These are phyloP conservation scores for Pyricularia sp. DNA, from an alignment of 2,329 filamentous ascomycete genomes.

Conservation along the genomic window DNA sequence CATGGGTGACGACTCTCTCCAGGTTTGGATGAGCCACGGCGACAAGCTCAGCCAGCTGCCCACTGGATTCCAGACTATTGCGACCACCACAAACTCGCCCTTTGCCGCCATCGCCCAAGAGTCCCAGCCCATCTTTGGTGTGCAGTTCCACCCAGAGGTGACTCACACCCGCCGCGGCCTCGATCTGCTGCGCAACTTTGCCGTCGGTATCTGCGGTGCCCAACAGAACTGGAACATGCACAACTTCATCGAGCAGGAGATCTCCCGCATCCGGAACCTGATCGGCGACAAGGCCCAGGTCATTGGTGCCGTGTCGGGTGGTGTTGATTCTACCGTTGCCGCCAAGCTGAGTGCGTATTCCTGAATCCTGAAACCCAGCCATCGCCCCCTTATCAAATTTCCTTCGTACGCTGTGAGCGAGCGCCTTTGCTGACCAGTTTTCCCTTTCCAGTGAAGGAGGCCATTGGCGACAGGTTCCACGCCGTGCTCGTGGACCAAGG, in stretches of 20 bases:
- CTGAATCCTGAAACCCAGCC: not conserved
- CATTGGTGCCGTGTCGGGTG: constrained; percentile 47
- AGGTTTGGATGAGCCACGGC: constrained; percentile 80
- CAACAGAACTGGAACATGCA: constrained; percentile 75
- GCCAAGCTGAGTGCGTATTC: constrained; percentile 52
- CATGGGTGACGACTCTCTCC: constrained; percentile 53
- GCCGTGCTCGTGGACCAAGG: constrained; percentile 71
- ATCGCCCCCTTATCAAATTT: not conserved
- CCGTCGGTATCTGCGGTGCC: constrained; percentile 70
- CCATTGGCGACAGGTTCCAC: constrained; percentile 71
- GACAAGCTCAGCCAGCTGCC: constrained; percentile 41
- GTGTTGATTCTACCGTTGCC: constrained; percentile 84
- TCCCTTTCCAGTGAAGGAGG: constrained; percentile 35
- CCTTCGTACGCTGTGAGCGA: constrained; percentile 21
- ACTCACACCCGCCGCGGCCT: constrained; percentile 62
- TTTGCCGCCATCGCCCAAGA: constrained; percentile 71
- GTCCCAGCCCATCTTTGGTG: constrained; percentile 58
- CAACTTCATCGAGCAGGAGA: constrained; percentile 73
- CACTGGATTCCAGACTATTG: constrained; percentile 60
- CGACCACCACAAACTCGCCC: constrained; percentile 63
- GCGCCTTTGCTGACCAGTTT: not conserved
- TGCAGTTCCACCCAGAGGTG: constrained; percentile 7
- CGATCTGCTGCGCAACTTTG: constrained; percentile 73
- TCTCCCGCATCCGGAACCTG: constrained; percentile 67
- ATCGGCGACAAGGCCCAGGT: constrained; percentile 80